Evolutionary conservation across 2,329 filamentous ascomycete genomes (phyloP).

Genomic region (Sporothrix sp.): DNA sequence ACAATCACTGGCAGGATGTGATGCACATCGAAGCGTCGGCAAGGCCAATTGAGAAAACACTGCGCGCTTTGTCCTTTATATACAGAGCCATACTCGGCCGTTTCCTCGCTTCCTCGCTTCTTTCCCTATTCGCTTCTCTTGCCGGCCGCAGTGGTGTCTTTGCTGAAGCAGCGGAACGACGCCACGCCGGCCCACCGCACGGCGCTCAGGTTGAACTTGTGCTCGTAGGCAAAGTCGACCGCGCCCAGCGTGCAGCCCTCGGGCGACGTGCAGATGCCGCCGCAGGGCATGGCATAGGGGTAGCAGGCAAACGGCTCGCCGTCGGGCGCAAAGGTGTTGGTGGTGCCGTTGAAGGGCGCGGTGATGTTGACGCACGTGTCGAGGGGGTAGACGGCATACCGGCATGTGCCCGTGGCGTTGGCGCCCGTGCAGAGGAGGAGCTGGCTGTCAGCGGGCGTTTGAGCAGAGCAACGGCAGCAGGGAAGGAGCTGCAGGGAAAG

Average conservation of each 20-base stretch:
- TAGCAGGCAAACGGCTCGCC: constrained; percentile 40
- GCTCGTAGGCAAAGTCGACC: constrained; percentile 34
- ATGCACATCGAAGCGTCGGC: too few species aligned
- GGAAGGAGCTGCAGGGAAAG: background rate
- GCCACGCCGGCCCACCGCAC: constrained; percentile 35
- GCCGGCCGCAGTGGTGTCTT: constrained; percentile 10
- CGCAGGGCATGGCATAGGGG: constrained; percentile 34
- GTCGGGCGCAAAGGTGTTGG: constrained; percentile 44
- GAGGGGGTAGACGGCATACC: constrained; percentile 34
- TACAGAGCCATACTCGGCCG: too few species aligned
- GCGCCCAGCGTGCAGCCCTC: constrained; percentile 43
- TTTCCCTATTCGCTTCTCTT: background rate
- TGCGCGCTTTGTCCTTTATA: too few species aligned
- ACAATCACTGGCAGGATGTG: too few species aligned
- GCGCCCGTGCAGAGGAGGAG: constrained; percentile 41
- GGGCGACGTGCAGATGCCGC: constrained; percentile 37
- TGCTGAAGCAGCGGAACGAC: constrained; percentile 29
- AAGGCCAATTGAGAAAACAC: too few species aligned
- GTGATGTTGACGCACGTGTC: constrained; percentile 37
- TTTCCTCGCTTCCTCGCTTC: too few species aligned
- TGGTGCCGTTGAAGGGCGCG: constrained; percentile 25
- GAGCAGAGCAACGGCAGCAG: too few species aligned
- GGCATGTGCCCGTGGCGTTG: constrained; percentile 39
- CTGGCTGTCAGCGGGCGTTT: constrained; percentile 21
- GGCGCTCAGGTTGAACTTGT: constrained; percentile 38